Percentiles rank a stretch among this genome's conserved stretches.
Conservation (phyloP, 2,329 filamentous ascomycete genomes). For the Colletotrichum chrysophilum region DNA sequence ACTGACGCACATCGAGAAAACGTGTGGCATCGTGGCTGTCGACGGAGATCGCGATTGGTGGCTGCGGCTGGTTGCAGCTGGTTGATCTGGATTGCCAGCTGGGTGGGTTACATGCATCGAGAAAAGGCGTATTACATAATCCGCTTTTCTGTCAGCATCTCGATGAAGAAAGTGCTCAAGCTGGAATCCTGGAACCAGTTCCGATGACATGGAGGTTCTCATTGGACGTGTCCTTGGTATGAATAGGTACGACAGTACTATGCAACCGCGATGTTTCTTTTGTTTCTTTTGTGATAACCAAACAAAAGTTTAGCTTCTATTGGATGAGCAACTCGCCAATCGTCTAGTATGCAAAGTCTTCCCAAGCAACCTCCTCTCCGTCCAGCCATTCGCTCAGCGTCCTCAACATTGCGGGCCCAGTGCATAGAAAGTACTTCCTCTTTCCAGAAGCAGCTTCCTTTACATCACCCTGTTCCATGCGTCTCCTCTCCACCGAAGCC, state of each 20-base stretch:
- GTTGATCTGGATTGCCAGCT: not conserved
- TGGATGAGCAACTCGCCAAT: not conserved
- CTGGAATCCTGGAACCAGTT: not conserved
- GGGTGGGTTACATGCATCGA: not conserved
- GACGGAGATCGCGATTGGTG: not conserved
- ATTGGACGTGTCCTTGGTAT: not conserved
- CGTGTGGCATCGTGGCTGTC: not conserved
- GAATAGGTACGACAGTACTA: not conserved
- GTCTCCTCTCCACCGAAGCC: conserved; percentile 36
- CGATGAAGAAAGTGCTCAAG: not conserved
- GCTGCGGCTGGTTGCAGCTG: not conserved
- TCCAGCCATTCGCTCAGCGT: conserved; percentile 55
- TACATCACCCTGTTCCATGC: conserved; percentile 49
- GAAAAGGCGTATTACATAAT: not conserved
- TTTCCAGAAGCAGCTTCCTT: conserved; percentile 31
- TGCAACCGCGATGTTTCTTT: not conserved
- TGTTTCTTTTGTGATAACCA: not conserved
- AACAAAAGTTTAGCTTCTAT: not conserved
- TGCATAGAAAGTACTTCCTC: conserved; percentile 59
- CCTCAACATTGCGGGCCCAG: conserved; percentile 45
- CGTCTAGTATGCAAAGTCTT: conserved; percentile 65
- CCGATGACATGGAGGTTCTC: not conserved
- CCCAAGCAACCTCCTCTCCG: conserved; percentile 59
- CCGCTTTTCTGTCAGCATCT: not conserved
- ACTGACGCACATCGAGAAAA: conserved; percentile 2